Conservation (phyloP, 441 rosid species). For the Jatropha podagrica region DNA sequence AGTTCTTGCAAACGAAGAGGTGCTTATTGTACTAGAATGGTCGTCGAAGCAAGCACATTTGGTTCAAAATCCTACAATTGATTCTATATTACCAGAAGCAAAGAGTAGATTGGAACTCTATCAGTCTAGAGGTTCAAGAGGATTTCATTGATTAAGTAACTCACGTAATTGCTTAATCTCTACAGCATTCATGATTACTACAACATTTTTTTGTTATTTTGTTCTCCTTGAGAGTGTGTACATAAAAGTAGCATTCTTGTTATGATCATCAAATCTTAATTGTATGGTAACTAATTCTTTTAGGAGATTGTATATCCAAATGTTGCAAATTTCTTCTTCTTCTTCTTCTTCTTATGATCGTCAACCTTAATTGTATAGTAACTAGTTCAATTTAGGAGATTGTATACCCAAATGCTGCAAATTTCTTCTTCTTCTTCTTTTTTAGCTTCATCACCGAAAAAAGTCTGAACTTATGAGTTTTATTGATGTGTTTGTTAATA, state of each 20-base stretch:
- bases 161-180: background rate
- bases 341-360: too few species aligned
- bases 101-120: constrained; percentile 77
- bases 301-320: constrained; percentile 5
- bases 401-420: background rate
- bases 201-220: background rate
- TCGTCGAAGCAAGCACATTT: constrained; percentile 66
- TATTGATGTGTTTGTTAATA: too few species aligned
- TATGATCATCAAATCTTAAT: background rate
- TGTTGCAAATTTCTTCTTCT: background rate
- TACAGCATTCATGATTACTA: background rate
- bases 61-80: constrained; percentile 45
- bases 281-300: constrained; percentile 6
- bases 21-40: constrained; percentile 74
- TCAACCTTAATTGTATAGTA: too few species aligned
- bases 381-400: too few species aligned
- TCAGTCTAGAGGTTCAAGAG: constrained; percentile 84
- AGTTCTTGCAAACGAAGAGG: constrained; percentile 68
- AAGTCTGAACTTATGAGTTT: too few species aligned
- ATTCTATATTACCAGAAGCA: constrained; percentile 58
- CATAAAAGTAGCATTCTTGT: constrained; percentile 25
- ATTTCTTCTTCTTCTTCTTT: background rate
- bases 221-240: constrained; percentile 27
- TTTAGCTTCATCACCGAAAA: too few species aligned
- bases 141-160: constrained; percentile 36